Evolutionary conservation across 225 moss, liverwort and hornwort genomes (phyloP), one percentile per base, ranked within the genome.

Genomic region (Rhytidiadelphus loreus): DNA sequence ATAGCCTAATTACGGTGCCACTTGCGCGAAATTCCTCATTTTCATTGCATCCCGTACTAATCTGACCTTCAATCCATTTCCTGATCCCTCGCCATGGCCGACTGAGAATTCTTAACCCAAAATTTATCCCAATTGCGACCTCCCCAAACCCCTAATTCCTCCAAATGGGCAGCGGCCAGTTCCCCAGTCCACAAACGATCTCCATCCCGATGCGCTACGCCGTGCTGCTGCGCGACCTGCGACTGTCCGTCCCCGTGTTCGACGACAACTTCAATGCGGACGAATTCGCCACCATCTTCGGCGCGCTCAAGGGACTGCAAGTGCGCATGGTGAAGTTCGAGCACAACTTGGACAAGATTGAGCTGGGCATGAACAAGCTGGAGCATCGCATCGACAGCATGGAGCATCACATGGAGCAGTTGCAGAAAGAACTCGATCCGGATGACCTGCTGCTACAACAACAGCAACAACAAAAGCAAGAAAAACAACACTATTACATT

Each of bases 181-280:
- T 93, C 46, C 89, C 83, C 9, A 81, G 57, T 52, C 77, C 86
- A 5, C 80, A 80, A 75, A 21, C 92, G 17, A 81, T 91, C 50
- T 91, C 94, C 22, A 92, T 92, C 50, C 91, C 94, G 2, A 94
- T 92, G 94, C 90, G 91, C 10, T 91, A 94, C 85, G 91, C 92
- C 24, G 89, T 92, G 78, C 86, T 94, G 48, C 83, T 94, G 39
- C 91, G 94, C 57, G 86, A 92, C 81, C 82, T 94, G 62, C 85
- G 92, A 37, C 81, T 91, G 25, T 90, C 92, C 5, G 85, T 92
- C 62, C 94, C 94, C 53, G 90, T 92, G 75, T 86, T 91, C 70
- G 91, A 94, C 83, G 89, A 92, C 89, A 70, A 26, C 68, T 92
- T 92, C 92, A 90, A 89, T 76, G 79, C 87, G 48, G 86, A 90